phyloP scores from a whole-genome alignment of 139 green algal genomes.

The Volvox africanus region DNA sequence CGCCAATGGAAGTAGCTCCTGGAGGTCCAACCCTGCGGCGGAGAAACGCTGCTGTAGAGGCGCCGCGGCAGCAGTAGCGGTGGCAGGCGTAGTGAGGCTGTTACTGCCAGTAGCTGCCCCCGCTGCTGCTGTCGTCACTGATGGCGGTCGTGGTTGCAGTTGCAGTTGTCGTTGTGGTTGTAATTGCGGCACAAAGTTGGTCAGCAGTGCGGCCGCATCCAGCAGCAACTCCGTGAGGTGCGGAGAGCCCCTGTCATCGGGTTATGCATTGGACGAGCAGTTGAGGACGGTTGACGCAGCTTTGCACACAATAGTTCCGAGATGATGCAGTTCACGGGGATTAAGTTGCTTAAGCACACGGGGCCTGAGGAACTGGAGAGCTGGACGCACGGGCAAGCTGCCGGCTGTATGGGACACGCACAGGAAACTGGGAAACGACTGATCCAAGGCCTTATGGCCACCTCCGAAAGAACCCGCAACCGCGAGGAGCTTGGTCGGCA shows the following conservation, averaged over 20 bases:
- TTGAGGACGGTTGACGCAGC: not conserved
- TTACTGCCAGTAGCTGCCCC: too few relatives aligned
- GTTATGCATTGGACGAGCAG: not conserved
- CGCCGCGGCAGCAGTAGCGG: not conserved
- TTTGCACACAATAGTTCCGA: too few relatives aligned
- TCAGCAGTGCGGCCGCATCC: not conserved
- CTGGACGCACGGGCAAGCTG: too few relatives aligned
- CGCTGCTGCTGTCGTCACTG: too few relatives aligned
- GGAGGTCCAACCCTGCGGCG: not conserved
- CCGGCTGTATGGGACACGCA: too few relatives aligned
- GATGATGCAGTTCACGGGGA: too few relatives aligned
- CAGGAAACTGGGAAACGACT: too few relatives aligned
- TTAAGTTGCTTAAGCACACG: too few relatives aligned
- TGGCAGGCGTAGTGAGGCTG: not conserved
- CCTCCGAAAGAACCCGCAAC: too few relatives aligned
- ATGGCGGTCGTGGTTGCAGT: not conserved
- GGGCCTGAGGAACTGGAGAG: too few relatives aligned
- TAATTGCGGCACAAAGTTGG: not conserved
- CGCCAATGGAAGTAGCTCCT: slow-evolving; percentile 35
- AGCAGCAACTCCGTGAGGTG: slow-evolving; percentile 16
- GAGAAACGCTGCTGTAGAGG: not conserved
- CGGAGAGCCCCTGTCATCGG: slow-evolving; percentile 3
- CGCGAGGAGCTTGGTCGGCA: too few relatives aligned
- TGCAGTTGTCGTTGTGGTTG: not conserved
- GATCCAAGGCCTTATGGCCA: too few relatives aligned